Evolutionary conservation across 495 filamentous ascomycete genomes (phyloP).

Genomic region (Bacidia gigantensis): DNA sequence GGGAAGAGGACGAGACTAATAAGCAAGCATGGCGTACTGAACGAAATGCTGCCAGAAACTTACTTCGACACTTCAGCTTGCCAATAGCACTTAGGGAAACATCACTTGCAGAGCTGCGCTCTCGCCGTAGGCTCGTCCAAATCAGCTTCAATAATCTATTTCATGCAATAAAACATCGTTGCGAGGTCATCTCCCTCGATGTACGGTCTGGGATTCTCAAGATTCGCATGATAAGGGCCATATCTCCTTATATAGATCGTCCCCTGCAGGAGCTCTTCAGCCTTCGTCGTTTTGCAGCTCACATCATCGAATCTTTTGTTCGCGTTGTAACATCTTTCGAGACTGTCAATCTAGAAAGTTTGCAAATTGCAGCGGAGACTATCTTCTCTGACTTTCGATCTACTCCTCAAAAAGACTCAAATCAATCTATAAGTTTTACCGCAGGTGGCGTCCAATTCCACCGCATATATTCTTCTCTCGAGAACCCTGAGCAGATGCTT

Average conservation of each 20-base stretch:
- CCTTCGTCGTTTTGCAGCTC: neutral
- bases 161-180: conserved; percentile 21
- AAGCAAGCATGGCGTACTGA: conserved; percentile 58
- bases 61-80: conserved; percentile 43
- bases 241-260: neutral
- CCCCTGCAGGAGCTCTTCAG: neutral
- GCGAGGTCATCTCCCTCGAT: conserved; percentile 28
- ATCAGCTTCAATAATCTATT: neutral
- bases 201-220: conserved; percentile 26
- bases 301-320: conserved; percentile 12
- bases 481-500: neutral
- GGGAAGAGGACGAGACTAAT: conserved; percentile 84
- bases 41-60: conserved; percentile 64
- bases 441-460: conserved; percentile 40
- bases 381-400: conserved; percentile 17
- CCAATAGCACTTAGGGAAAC: conserved; percentile 55
- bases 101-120: conserved; percentile 44
- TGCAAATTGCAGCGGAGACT: conserved; percentile 18
- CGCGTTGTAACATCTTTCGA: conserved; percentile 30
- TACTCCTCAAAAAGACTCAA: conserved; percentile 17
- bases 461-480: conserved; percentile 22
- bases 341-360: conserved; percentile 25
- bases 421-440: conserved; percentile 33
- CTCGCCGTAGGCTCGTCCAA: conserved; percentile 16
- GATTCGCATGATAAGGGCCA: conserved; percentile 23